These are phyloP conservation scores for Candida gigantensis DNA, from an alignment of 1,139 yeast genomes.

Conservation along the genomic window DNA sequence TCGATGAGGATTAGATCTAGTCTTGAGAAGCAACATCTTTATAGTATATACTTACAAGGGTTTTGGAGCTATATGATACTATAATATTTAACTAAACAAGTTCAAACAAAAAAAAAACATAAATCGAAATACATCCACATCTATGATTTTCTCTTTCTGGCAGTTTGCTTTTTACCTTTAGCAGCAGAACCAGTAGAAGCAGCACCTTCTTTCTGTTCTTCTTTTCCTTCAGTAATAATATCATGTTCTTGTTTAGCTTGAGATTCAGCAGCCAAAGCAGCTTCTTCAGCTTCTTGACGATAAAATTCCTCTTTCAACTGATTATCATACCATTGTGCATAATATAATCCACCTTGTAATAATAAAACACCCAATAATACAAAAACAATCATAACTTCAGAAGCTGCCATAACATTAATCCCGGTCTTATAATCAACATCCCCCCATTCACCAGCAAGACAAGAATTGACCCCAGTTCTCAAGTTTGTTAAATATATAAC, in stretches of 20 bases:
- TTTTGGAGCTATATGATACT: no score
- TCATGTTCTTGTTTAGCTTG: conserved; percentile 23
- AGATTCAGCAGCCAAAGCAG: conserved; percentile 19
- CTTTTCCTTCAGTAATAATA: conserved; percentile 12
- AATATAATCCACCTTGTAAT: conserved; percentile 87
- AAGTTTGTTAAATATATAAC: conserved; percentile 85
- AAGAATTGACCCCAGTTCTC: conserved; percentile 75
- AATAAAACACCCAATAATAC: conserved; percentile 75
- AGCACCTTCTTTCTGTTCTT: conserved; percentile 14
- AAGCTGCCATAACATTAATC: conserved; percentile 87
- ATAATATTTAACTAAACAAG: background rate
- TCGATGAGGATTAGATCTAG: background rate
- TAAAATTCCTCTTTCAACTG: conserved; percentile 55
- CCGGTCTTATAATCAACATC: conserved; percentile 88
- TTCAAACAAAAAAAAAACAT: background rate
- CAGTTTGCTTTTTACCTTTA: conserved; percentile 19
- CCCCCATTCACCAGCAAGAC: conserved; percentile 81
- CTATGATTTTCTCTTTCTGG: conserved; percentile 17
- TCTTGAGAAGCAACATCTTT: no score
- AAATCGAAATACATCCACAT: background rate
- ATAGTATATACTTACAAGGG: no score
- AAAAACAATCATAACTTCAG: conserved; percentile 73
- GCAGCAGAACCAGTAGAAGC: conserved; percentile 18
- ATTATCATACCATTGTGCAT: conserved; percentile 76
- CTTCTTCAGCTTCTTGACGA: conserved; percentile 40